These are phyloP conservation scores for Pleurotus tuoliensis DNA, from an alignment of 768 basidiomycete species.

Conservation along the genomic window DNA sequence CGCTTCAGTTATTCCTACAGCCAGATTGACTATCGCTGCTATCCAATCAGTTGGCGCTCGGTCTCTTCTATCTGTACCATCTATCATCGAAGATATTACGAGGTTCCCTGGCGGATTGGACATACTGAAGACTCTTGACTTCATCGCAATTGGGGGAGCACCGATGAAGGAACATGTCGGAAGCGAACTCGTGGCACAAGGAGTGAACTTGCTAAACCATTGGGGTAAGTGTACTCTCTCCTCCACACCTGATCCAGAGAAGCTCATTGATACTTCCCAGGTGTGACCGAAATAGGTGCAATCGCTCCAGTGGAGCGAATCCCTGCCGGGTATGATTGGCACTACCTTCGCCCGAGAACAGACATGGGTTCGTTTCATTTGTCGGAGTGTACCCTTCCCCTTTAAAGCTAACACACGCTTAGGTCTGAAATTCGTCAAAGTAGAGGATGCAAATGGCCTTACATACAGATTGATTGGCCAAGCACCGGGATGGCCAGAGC, in stretches of 20 bases:
- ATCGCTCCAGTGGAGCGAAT: constrained; percentile 30
- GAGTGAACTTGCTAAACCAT: constrained; percentile 35
- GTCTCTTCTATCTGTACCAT: constrained; percentile 34
- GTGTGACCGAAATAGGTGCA: constrained; percentile 33
- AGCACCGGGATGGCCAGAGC: constrained; percentile 29
- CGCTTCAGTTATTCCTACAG: constrained; percentile 32
- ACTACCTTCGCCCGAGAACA: constrained; percentile 31
- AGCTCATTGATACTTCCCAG: constrained; percentile 12
- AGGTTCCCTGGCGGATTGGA: constrained; percentile 20
- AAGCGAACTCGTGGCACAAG: constrained; percentile 21
- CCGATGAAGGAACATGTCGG: constrained; percentile 34
- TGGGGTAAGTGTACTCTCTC: constrained; percentile 27
- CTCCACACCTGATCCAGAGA: neutral
- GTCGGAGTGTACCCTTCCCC: too few relatives aligned
- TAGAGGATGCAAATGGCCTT: constrained; percentile 18
- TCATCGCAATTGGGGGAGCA: constrained; percentile 35
- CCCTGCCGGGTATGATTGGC: constrained; percentile 30
- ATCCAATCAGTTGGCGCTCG: constrained; percentile 24
- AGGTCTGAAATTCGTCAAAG: constrained; percentile 21
- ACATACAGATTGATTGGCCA: constrained; percentile 25
- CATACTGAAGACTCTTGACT: constrained; percentile 25
- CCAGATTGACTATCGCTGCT: constrained; percentile 20
- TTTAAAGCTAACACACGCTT: neutral
- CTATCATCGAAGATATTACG: constrained; percentile 34
- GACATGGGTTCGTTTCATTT: constrained; percentile 19